Percentiles rank a stretch among this genome's conserved stretches.
Evolutionary conservation across 495 filamentous ascomycete genomes (phyloP).

Genomic region (Podospora fimiseda): DNA sequence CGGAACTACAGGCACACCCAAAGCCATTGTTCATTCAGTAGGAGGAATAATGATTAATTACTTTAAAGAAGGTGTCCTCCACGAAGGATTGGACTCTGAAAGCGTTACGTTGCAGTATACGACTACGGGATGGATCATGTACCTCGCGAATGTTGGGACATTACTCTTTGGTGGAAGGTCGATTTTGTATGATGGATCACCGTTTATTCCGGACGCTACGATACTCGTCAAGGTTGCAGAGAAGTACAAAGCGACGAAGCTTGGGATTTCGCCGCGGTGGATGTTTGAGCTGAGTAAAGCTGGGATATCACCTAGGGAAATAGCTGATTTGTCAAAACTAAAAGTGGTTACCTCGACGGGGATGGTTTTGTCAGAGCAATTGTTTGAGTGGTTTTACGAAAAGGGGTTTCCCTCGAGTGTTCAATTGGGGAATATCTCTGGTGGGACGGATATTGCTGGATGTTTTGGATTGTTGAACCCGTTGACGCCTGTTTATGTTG

Average conservation of each 20-base stretch:
- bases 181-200: slow-evolving; percentile 71
- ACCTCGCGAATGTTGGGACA: slow-evolving; percentile 49
- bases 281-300: slow-evolving; percentile 60
- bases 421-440: slow-evolving; percentile 67
- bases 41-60: slow-evolving; percentile 55
- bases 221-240: slow-evolving; percentile 54
- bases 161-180: slow-evolving; percentile 51
- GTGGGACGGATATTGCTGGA: slow-evolving; percentile 70
- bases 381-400: slow-evolving; percentile 83
- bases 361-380: slow-evolving; percentile 67
- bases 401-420: slow-evolving; percentile 58
- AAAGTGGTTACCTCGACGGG: slow-evolving; percentile 60
- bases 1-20: slow-evolving; percentile 68
- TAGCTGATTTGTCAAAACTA: slow-evolving; percentile 55
- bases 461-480: slow-evolving; percentile 65
- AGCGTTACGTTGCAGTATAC: slow-evolving; percentile 53
- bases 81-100: slow-evolving; percentile 45
- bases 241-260: slow-evolving; percentile 51
- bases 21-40: slow-evolving; percentile 67
- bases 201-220: slow-evolving; percentile 58
- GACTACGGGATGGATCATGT: slow-evolving; percentile 84
- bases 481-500: slow-evolving; percentile 63
- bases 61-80: slow-evolving; percentile 56
- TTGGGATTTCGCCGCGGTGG: slow-evolving; percentile 70
- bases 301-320: slow-evolving; percentile 50